These are phyloP conservation scores for Lodderomyces oxycetoniae DNA, from an alignment of 1,139 yeast species.

Conservation along the genomic window DNA sequence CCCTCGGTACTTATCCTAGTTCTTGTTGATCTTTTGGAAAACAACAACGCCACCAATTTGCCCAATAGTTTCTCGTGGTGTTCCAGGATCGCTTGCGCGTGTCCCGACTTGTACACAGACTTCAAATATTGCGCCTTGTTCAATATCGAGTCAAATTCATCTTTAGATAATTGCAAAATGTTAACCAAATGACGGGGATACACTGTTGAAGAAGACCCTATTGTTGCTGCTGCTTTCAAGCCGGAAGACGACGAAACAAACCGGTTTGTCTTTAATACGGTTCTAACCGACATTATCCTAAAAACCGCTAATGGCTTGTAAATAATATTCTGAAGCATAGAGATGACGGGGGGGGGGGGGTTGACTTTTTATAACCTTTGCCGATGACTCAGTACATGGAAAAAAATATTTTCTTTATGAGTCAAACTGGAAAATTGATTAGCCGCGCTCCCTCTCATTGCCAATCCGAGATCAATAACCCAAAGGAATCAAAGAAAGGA, in stretches of 20 bases:
- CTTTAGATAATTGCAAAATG: constrained; percentile 66
- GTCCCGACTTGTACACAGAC: constrained; percentile 48
- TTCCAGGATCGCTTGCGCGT: constrained; percentile 35
- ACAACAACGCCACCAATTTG: constrained; percentile 74
- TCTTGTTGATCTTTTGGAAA: constrained; percentile 89
- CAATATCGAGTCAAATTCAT: constrained; percentile 66
- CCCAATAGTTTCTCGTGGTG: constrained; percentile 64
- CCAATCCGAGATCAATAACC: no score
- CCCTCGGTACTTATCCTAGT: constrained; percentile 94
- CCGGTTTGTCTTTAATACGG: constrained; percentile 3
- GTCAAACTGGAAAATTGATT: not conserved
- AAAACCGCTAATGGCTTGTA: no score
- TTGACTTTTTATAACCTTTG: not conserved
- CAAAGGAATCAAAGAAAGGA: no score
- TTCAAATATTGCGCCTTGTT: constrained; percentile 63
- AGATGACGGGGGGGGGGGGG: not conserved
- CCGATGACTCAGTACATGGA: no score
- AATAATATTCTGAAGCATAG: no score
- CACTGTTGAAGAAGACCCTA: not conserved
- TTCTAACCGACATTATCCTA: constrained; percentile 3
- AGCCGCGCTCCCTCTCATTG: not conserved
- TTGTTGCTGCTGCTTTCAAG: constrained; percentile 1
- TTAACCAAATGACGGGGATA: constrained; percentile 72
- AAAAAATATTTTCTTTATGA: not conserved
- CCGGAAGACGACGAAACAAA: constrained; percentile 1